Evolutionary conservation across 257 asterid species (phyloP).

Genomic region (Solanum stenotomum): DNA sequence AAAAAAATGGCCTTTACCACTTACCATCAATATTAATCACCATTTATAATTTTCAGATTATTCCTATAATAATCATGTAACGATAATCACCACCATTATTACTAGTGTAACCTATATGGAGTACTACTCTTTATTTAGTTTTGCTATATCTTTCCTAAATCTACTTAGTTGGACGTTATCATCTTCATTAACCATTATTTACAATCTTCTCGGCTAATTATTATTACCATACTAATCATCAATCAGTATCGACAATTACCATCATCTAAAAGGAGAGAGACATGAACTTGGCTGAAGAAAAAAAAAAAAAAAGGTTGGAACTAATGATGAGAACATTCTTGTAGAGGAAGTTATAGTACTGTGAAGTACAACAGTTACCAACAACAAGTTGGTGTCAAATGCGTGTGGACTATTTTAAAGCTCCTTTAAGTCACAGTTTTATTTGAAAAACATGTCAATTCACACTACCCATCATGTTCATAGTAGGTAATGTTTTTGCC

Average conservation of each 20-base stretch:
- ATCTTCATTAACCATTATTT: background rate
- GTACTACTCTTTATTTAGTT: background rate
- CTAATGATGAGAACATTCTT: background rate
- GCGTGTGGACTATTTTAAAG: background rate
- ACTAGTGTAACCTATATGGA: background rate
- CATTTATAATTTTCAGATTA: no score
- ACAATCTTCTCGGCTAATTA: background rate
- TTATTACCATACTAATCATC: background rate
- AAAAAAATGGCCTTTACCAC: no score
- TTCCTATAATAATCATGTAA: no score
- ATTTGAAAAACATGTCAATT: background rate
- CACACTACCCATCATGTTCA: background rate
- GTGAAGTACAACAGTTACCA: background rate
- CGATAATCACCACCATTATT: background rate
- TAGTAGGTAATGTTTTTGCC: background rate
- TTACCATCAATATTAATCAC: no score
- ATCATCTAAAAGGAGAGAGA: background rate
- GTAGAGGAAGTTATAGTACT: background rate
- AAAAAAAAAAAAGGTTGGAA: background rate
- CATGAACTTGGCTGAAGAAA: background rate
- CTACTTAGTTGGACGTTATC: background rate
- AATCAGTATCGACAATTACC: background rate
- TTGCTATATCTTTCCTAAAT: background rate
- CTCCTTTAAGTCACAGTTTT: background rate
- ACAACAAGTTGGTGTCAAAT: background rate